Conservation (phyloP, 352 stramenopile species). For the Pythium aphanidermatum region DNA sequence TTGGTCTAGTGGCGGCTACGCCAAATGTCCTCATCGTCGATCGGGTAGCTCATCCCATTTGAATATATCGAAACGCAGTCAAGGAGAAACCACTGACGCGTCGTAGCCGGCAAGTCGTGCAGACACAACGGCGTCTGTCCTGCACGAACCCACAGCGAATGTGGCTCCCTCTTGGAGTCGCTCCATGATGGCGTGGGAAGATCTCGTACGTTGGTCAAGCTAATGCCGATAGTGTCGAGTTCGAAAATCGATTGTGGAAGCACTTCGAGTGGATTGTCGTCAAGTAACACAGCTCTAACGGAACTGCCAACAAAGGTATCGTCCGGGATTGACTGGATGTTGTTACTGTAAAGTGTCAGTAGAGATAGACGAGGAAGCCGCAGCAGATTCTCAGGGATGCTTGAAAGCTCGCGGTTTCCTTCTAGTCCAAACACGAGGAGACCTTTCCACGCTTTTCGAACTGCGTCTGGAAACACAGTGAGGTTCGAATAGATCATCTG, state of each 20-base stretch:
- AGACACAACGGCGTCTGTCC: no score
- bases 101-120: no score
- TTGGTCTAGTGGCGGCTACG: no score
- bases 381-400: neutral
- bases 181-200: no score
- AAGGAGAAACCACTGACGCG: neutral
- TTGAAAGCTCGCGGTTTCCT: neutral
- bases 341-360: neutral
- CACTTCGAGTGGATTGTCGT: no score
- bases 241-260: neutral
- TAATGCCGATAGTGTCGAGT: no score
- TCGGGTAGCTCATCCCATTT: neutral
- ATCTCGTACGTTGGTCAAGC: no score
- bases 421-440: neutral
- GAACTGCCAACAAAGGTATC: neutral
- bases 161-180: no score
- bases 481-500: slow-evolving; percentile 1
- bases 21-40: slow-evolving; percentile 2
- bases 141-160: no score
- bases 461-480: neutral
- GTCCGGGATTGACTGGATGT: neutral
- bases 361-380: neutral
- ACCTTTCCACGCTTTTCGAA: neutral
- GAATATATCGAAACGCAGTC: neutral
- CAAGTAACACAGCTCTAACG: no score